These are phyloP conservation scores for Boletus coccyginus DNA, from an alignment of 768 basidiomycete species.

Conservation along the genomic window DNA sequence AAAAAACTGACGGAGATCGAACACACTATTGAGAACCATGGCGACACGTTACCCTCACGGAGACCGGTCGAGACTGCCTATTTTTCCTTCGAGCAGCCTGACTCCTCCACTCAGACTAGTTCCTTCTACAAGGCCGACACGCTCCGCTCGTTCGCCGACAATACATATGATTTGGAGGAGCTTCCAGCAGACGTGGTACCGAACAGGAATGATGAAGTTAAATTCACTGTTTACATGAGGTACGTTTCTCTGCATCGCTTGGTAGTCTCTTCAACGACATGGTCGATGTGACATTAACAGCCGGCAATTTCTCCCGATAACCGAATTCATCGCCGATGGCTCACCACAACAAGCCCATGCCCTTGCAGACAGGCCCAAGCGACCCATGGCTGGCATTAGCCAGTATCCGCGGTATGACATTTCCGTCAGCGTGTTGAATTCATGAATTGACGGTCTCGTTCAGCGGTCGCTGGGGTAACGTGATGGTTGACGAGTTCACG, in stretches of 20 bases:
- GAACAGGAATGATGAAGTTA: not conserved
- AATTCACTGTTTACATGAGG: not conserved
- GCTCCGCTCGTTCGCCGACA: not conserved
- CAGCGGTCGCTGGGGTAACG: slow-evolving; percentile 14
- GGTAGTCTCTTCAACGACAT: not conserved
- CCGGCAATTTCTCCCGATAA: not conserved
- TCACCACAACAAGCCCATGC: not conserved
- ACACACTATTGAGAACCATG: not conserved
- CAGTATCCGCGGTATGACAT: not conserved
- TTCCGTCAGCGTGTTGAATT: not conserved
- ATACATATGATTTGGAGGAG: not conserved
- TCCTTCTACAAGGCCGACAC: not conserved
- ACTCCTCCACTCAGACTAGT: not conserved
- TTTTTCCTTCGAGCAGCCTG: not conserved
- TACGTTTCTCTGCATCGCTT: not conserved
- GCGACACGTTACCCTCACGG: not conserved
- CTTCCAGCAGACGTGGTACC: not conserved
- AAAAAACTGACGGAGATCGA: not conserved
- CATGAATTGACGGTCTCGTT: not conserved
- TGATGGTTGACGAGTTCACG: slow-evolving; percentile 12
- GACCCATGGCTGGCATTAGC: not conserved
- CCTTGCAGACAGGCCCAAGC: not conserved
- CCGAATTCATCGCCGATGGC: not conserved
- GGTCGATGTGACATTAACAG: not conserved
- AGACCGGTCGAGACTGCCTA: not conserved